Conservation (phyloP, 108 stramenopile genomes). For the Fistulifera pelliculosa region DNA sequence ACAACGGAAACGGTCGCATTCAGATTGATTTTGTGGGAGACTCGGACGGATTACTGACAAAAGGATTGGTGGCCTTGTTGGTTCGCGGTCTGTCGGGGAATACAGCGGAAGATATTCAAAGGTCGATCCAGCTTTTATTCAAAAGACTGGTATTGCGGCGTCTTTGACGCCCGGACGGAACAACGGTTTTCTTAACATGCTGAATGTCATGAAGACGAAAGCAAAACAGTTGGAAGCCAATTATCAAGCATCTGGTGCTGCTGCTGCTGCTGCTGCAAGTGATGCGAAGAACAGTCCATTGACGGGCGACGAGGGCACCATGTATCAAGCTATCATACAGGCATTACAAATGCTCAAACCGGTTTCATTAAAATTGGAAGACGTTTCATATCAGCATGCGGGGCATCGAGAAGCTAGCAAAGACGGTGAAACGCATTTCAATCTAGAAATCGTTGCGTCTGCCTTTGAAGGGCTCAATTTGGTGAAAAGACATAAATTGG, state of each 20-base stretch:
- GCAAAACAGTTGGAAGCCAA: conserved; percentile 28
- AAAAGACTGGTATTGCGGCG: conserved; percentile 76
- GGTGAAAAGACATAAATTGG: conserved; percentile 88
- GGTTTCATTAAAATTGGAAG: conserved; percentile 41
- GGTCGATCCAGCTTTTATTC: conserved; percentile 86
- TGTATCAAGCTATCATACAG: conserved; percentile 70
- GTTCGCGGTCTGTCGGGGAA: conserved; percentile 69
- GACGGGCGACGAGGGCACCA: conserved; percentile 31
- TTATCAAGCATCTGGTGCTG: not conserved
- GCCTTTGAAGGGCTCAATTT: conserved; percentile 85
- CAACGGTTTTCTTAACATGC: conserved; percentile 98
- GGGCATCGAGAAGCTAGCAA: conserved; percentile 65
- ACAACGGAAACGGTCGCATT: not conserved
- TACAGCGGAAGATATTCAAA: conserved; percentile 61
- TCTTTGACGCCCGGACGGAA: conserved; percentile 91
- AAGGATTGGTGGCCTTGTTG: conserved; percentile 89
- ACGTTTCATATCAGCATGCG: conserved; percentile 75
- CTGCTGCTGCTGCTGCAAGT: too few relatives aligned
- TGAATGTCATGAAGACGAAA: conserved; percentile 82
- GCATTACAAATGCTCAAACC: conserved; percentile 71
- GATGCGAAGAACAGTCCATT: conserved; percentile 1
- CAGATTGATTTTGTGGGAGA: conserved; percentile 82
- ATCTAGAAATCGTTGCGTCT: conserved; percentile 71
- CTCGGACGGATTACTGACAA: conserved; percentile 91
- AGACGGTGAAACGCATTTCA: conserved; percentile 81